phyloP scores from a whole-genome alignment of 805 yeast species.

The Jamesozyma rosinii region DNA sequence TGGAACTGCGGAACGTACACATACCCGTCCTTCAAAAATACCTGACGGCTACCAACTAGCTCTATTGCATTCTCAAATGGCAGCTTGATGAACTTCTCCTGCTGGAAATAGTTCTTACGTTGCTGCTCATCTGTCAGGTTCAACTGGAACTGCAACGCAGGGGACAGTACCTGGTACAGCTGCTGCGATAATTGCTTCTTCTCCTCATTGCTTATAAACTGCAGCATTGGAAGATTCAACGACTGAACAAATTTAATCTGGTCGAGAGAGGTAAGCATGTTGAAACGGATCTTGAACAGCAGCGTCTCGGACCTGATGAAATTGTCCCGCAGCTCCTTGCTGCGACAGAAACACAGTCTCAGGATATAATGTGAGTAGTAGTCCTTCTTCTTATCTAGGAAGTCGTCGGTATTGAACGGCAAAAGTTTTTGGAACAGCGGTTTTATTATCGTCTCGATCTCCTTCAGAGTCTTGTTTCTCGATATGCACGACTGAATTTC shows the following conservation, averaged over 20 bases:
- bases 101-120: conserved; percentile 39
- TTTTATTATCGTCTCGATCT: conserved; percentile 53
- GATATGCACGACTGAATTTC: conserved; percentile 72
- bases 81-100: conserved; percentile 67
- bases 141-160: conserved; percentile 29
- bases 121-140: conserved; percentile 38
- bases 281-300: conserved; percentile 66
- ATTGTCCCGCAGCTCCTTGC: conserved; percentile 70
- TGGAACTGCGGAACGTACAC: conserved; percentile 81
- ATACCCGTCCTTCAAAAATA: conserved; percentile 55
- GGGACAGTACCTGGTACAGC: conserved; percentile 47
- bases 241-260: conserved; percentile 60
- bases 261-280: conserved; percentile 51
- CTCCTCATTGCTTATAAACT: conserved; percentile 55
- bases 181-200: conserved; percentile 40
- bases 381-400: conserved; percentile 71
- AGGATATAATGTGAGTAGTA: conserved; percentile 86
- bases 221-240: conserved; percentile 59
- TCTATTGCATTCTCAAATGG: conserved; percentile 83
- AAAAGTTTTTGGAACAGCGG: conserved; percentile 56
- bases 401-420: conserved; percentile 42
- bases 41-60: conserved; percentile 62
- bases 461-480: conserved; percentile 54
- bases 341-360: conserved; percentile 81
- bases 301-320: conserved; percentile 69